Evolutionary conservation across 768 basidiomycete genomes (phyloP).

Genomic region (Clavulina sp.): DNA sequence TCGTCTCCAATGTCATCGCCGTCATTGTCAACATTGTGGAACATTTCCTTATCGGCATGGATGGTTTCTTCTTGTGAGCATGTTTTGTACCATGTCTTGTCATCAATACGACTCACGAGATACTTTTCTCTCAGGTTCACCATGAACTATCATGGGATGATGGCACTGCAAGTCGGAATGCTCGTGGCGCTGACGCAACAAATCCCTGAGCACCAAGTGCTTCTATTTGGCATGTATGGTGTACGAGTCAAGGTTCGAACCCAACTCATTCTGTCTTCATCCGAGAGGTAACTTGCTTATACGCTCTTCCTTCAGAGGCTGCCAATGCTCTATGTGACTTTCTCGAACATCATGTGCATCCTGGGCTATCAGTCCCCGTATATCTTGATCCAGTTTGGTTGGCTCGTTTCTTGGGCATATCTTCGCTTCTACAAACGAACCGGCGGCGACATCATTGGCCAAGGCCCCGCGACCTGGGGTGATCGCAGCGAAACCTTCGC

Average conservation of each 20-base stretch:
- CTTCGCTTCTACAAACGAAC: conserved; percentile 94
- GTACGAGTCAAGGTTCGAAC: conserved; percentile 70
- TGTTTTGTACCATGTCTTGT: background rate
- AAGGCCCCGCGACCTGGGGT: conserved; percentile 54
- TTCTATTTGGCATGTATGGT: conserved; percentile 68
- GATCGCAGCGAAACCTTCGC: conserved; percentile 95
- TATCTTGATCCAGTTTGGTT: conserved; percentile 96
- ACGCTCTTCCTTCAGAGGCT: conserved; percentile 36
- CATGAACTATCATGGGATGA: conserved; percentile 82
- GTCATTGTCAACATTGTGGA: conserved; percentile 83
- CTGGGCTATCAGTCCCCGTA: conserved; percentile 78
- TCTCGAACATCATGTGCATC: conserved; percentile 73
- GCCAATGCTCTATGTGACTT: conserved; percentile 85
- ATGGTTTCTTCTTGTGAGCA: conserved; percentile 62
- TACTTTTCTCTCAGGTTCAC: conserved; percentile 40
- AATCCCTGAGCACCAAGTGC: conserved; percentile 96
- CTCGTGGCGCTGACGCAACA: conserved; percentile 95
- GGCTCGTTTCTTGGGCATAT: conserved; percentile 91
- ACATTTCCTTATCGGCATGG: conserved; percentile 45
- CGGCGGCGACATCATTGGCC: conserved; percentile 39
- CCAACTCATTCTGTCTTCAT: background rate
- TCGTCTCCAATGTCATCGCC: conserved; percentile 74
- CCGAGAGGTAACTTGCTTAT: no score
- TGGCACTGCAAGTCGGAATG: conserved; percentile 73
- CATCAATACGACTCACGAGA: background rate